Base-by-base conservation (phyloP, 2,329 filamentous ascomycete species). In the Pseudopyrenochaeta lycopersici region DNA sequence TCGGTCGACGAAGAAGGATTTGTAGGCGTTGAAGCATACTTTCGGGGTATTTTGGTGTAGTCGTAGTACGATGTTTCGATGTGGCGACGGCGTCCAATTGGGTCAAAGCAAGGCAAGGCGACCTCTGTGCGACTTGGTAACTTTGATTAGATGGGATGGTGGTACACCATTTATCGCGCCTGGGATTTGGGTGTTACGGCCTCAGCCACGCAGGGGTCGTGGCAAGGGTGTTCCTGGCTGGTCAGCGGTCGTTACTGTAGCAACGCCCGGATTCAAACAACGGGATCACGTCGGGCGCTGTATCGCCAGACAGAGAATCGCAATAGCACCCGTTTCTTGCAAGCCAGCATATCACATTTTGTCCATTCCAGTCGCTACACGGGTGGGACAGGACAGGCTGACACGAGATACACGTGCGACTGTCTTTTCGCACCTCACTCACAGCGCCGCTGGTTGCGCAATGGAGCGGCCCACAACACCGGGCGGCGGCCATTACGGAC, bases 401-500 rank as follows among this genome's bases (percentile, higher is more conserved):
- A 39, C 41, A 52, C 32, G 36, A 46, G 50, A 36, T 39, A 38
- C 40, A 49, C 35, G 49, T 40, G 12, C 40, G n/a, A 4, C 4
- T 9, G 39, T 39, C 29, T 40, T 41, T 46, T 38, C 21, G 23
- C 38, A 49, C 11, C 14, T 23, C 20, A 30, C 17, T 53, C 58
- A 58, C 49, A 58, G 56, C 53, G 44, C 43, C 50, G 36, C 31
- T 42, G 45, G 63, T 56, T n/a, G n/a, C 64, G 59, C 62, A 48
- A 66, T 76, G 74, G 65, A 74, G 53, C 61, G 71, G 42, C 67
- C 68, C 58, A 64, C 60, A 35, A 73, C 74, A 56, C 73, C 73
- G 51, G 57, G 63, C 44, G 62, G 66, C 44, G 66, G 69, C 43
- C 70, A 65, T 54, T 79, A 79, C 60, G 66, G 68, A 42, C 72